Evolutionary conservation across 2,329 filamentous ascomycete species (phyloP).

Genomic region (Beauveria brongniartii): DNA sequence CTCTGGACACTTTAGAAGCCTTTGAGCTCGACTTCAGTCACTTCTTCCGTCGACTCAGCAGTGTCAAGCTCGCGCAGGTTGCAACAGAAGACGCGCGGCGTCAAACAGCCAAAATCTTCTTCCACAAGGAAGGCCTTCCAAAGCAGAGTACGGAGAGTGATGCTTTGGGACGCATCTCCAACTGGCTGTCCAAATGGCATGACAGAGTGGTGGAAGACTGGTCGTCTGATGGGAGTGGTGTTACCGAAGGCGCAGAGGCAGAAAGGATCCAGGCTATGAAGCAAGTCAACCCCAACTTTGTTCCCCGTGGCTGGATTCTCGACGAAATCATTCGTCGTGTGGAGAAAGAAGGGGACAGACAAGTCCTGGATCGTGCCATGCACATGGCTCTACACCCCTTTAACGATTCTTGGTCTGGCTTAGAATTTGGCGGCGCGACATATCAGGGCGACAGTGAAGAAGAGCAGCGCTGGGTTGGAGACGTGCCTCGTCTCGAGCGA

Average conservation of each 20-base stretch:
- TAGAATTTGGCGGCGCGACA: constrained; percentile 36
- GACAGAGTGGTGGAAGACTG: constrained; percentile 67
- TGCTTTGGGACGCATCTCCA: constrained; percentile 57
- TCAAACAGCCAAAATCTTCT: constrained; percentile 63
- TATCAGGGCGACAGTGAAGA: constrained; percentile 58
- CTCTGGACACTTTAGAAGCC: constrained; percentile 73
- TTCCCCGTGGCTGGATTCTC: constrained; percentile 83
- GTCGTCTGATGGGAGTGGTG: constrained; percentile 40
- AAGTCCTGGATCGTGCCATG: constrained; percentile 71
- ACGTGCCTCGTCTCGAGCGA: constrained; percentile 69
- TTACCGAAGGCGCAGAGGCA: constrained; percentile 40
- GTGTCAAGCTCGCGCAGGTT: constrained; percentile 53
- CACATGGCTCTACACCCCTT: constrained; percentile 80
- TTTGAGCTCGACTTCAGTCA: constrained; percentile 89
- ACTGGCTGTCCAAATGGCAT: constrained; percentile 78
- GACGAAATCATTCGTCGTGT: constrained; percentile 89
- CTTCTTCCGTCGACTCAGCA: constrained; percentile 75
- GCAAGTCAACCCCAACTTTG: constrained; percentile 83
- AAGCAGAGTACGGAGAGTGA: constrained; percentile 52
- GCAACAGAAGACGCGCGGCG: constrained; percentile 55
- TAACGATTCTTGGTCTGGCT: constrained; percentile 62
- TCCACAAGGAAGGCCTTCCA: constrained; percentile 65
- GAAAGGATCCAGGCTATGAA: constrained; percentile 70
- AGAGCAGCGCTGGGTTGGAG: constrained; percentile 75
- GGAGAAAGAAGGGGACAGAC: constrained; percentile 73